Evolutionary conservation across 2,329 filamentous ascomycete species (phyloP), one percentile per base, ranked within the genome.

Genomic region (Neocatenulostroma microsporum): DNA sequence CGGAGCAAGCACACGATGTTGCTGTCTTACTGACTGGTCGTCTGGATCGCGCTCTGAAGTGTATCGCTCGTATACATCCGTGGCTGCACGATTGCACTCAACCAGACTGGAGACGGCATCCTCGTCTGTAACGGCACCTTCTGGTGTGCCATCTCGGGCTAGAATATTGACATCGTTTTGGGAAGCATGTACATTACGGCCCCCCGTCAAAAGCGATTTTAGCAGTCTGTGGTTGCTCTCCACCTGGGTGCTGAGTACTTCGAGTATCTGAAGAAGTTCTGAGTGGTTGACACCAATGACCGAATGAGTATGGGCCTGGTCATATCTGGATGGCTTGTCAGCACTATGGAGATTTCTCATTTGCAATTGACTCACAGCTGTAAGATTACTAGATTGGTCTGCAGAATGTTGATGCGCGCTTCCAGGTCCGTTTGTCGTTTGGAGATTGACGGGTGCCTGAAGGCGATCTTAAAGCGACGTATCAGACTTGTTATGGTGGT

Each of bases 361-460:
- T 9, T 17, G 8, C 13, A n/a, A 7, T 24, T 3, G 30, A 20
- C 41, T 40, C 21, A 40, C 26, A 49, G 33, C 24, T 47, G 46
- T 4, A 51, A 31, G 8, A 49, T 36, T 3, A 37, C 34, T 12
- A 49, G 33, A 17, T 47, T 37, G 7, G 43, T 44, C 20, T 44
- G 40, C 31, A 51, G 29, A 5, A 41, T 37, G 21, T 39, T 45
- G 17, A 51, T 42, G n/a, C 37, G 31, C 3, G 48, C 44, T 34
- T 51, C 46, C 9, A 51, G 32, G n/a, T 47, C 48, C 3, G 14
- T 41, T 18, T 47, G 44, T 23, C 42, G 39, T n/a, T 42, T 39
- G 17, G 17, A 27, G 21, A 51, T 46, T 14, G 37, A 34, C 6
- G 39, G 28, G 7, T 46, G 40, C 21, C 33, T 36, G 14, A 36